Evolutionary conservation across 1,284 basidiomycete species (phyloP).

Genomic region (Ganoderma leucocontextum): DNA sequence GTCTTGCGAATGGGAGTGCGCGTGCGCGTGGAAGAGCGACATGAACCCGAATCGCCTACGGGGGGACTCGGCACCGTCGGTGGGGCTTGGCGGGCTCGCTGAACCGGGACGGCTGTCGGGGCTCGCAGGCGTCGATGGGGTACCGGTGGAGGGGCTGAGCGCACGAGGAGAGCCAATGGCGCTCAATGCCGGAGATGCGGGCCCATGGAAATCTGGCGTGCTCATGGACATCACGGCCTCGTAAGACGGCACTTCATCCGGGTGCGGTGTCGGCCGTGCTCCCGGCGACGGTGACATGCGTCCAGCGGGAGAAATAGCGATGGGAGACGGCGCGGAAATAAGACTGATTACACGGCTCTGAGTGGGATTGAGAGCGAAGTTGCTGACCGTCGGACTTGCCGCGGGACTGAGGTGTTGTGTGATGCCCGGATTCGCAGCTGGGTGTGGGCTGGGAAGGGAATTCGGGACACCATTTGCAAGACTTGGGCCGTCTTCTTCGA

Average conservation of each 20-base stretch:
- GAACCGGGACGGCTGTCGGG: constrained; percentile 15
- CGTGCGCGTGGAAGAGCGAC: constrained; percentile 24
- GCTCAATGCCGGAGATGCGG: constrained; percentile 9
- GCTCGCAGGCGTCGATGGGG: constrained; percentile 17
- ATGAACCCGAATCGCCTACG: constrained; percentile 30
- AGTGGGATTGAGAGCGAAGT: background rate
- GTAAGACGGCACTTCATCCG: constrained; percentile 30
- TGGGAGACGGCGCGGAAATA: constrained; percentile 8
- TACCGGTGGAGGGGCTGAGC: constrained; percentile 11
- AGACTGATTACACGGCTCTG: background rate
- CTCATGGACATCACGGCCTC: constrained; percentile 29
- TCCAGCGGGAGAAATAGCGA: constrained; percentile 12
- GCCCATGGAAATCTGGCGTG: constrained; percentile 25
- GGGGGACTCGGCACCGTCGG: constrained; percentile 24
- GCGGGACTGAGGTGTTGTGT: background rate
- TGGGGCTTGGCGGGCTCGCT: constrained; percentile 12
- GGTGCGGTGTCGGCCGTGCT: constrained; percentile 8
- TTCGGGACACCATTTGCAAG: constrained; percentile 2
- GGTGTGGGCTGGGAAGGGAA: background rate
- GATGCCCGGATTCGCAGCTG: background rate
- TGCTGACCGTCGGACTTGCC: background rate
- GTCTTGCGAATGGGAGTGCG: constrained; percentile 17
- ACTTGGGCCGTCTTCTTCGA: constrained; percentile 25
- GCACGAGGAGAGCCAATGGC: constrained; percentile 9
- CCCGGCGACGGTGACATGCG: constrained; percentile 3